These are phyloP conservation scores for Nevesoporus exiguus DNA, from an alignment of 768 basidiomycete species.

Conservation along the genomic window DNA sequence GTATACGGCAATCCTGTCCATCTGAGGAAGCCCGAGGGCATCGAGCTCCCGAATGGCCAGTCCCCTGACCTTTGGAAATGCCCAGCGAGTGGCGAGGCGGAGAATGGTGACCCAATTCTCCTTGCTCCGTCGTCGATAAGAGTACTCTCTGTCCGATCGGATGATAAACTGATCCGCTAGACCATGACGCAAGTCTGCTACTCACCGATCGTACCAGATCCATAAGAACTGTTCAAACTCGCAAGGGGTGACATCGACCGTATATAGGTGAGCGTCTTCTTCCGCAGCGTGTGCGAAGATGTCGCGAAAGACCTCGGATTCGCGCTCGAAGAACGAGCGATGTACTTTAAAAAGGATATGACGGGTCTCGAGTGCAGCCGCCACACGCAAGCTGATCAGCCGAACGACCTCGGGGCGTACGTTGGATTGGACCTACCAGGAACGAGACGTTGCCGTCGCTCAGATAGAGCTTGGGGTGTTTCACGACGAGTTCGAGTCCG, in stretches of 20 bases:
- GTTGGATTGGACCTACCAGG: conserved; percentile 10
- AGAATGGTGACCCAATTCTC: conserved; percentile 57
- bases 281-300: conserved; percentile 33
- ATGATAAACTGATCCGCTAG: background rate
- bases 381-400: conserved; percentile 2
- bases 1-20: conserved; percentile 56
- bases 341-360: conserved; percentile 51
- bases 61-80: conserved; percentile 47
- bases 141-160: conserved; percentile 43
- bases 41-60: conserved; percentile 56
- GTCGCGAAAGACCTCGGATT: conserved; percentile 44
- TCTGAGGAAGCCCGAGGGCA: conserved; percentile 40
- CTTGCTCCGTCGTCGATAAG: conserved; percentile 46
- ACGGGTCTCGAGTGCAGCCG: conserved; percentile 41
- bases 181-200: background rate
- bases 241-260: conserved; percentile 37
- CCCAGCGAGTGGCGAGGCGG: conserved; percentile 52
- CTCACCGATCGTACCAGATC: conserved; percentile 58
- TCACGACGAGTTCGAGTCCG: conserved; percentile 1
- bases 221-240: conserved; percentile 53
- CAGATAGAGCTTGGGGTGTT: conserved; percentile 10
- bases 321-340: conserved; percentile 54
- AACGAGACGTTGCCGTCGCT: conserved; percentile 14
- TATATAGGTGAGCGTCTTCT: conserved; percentile 35
- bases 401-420: background rate